Conservation (phyloP, 2,329 filamentous ascomycete species). For the Fusarium sp. region DNA sequence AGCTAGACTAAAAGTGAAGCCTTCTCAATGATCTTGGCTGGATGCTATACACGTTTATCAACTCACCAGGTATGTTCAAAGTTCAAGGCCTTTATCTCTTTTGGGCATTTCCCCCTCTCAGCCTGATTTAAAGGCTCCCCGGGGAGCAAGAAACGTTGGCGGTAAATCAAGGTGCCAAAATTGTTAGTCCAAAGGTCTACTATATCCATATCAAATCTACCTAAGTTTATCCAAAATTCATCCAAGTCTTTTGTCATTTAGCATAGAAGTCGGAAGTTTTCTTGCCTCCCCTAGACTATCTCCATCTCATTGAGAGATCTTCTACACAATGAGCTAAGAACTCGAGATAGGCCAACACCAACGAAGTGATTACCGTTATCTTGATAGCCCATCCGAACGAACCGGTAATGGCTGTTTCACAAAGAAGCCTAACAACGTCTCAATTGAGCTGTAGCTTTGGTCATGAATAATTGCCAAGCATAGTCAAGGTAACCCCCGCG, state of each 20-base stretch:
- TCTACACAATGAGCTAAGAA: not conserved
- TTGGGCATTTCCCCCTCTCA: rapidly evolving
- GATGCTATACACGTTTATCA: not conserved
- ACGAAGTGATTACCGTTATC: not conserved
- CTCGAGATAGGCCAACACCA: not conserved
- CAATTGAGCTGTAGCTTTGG: not conserved
- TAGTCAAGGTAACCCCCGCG: not conserved
- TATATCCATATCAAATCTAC: not conserved
- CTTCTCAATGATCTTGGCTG: not conserved
- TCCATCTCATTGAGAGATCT: not conserved
- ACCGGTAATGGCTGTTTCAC: not conserved
- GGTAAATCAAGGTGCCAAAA: too few relatives aligned
- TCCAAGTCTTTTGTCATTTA: not conserved
- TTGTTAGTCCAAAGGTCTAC: too few relatives aligned
- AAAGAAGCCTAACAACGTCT: not conserved
- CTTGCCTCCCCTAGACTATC: not conserved
- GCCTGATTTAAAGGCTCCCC: not conserved
- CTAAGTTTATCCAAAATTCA: too few relatives aligned
- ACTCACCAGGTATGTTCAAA: too few relatives aligned
- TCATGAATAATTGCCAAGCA: not conserved
- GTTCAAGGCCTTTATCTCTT: too few relatives aligned
- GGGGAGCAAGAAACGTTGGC: not conserved
- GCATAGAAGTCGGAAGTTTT: not conserved
- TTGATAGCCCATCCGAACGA: not conserved
- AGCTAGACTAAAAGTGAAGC: not conserved